phyloP scores from a whole-genome alignment of 1,284 basidiomycete genomes.

The Marasmius tenuissimus region DNA sequence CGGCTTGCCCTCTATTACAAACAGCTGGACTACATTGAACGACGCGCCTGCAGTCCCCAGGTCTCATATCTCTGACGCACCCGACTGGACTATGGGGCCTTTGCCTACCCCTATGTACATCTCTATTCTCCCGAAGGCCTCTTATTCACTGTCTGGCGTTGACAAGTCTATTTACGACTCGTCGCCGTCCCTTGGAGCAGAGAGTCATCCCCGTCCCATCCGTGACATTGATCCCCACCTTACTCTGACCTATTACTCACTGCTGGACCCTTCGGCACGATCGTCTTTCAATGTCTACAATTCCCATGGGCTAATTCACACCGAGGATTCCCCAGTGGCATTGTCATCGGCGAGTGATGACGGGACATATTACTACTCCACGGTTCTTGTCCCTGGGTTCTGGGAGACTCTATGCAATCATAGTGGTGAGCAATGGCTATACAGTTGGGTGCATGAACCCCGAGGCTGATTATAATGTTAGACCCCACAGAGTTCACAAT shows the following conservation, averaged over 20 bases:
- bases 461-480: slow-evolving; percentile 19
- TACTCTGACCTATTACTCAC: slow-evolving; percentile 48
- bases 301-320: background rate
- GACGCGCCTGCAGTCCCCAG: slow-evolving; percentile 38
- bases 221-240: slow-evolving; percentile 61
- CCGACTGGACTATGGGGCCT: slow-evolving; percentile 23
- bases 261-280: slow-evolving; percentile 38
- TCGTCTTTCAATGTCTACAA: slow-evolving; percentile 52
- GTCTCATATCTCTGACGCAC: slow-evolving; percentile 37
- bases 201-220: slow-evolving; percentile 49
- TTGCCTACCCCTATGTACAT: slow-evolving; percentile 52
- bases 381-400: slow-evolving; percentile 55
- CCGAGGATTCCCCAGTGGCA: slow-evolving; percentile 44
- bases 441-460: background rate
- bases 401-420: slow-evolving; percentile 56
- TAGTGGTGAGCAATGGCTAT: slow-evolving; percentile 39
- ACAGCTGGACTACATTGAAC: slow-evolving; percentile 17
- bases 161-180: background rate
- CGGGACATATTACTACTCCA: slow-evolving; percentile 50
- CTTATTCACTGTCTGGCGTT: background rate
- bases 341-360: slow-evolving; percentile 33
- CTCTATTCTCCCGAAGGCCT: slow-evolving; percentile 48
- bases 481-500: slow-evolving; percentile 60
- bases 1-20: background rate
- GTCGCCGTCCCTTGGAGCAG: slow-evolving; percentile 17